These are phyloP conservation scores for Coprinopsis sp. DNA, from an alignment of 768 basidiomycete genomes.

Conservation along the genomic window DNA sequence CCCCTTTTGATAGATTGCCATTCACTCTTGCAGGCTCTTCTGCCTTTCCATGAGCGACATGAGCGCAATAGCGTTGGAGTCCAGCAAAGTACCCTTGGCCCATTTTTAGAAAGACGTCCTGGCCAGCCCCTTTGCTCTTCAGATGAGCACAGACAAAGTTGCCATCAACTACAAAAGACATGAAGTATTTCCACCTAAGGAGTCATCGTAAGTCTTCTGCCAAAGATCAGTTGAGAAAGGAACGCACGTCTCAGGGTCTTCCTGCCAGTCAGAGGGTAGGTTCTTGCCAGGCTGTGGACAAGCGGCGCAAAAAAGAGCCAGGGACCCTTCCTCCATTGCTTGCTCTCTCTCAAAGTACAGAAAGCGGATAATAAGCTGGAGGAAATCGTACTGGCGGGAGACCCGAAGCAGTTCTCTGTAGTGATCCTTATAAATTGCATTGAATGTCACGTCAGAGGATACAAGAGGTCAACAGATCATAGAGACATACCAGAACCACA, in stretches of 20 bases:
- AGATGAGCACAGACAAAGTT: conserved; percentile 14
- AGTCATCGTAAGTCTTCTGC: conserved; percentile 12
- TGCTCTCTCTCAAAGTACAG: conserved; percentile 4
- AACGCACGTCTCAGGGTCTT: neutral
- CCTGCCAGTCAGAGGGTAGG: conserved; percentile 13
- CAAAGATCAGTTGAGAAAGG: conserved; percentile 13
- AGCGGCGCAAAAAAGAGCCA: conserved; percentile 16
- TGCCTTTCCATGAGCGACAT: conserved; percentile 3
- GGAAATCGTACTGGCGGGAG: conserved; percentile 11
- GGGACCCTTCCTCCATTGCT: conserved; percentile 3
- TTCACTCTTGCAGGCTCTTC: too few relatives aligned
- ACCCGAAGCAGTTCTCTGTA: conserved; percentile 15
- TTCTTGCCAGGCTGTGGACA: conserved; percentile 17
- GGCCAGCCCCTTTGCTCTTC: neutral
- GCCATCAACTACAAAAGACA: conserved; percentile 7
- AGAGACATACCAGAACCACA: conserved; percentile 4
- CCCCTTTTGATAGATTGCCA: too few relatives aligned
- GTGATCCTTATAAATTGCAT: conserved; percentile 4
- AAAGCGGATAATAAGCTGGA: conserved; percentile 13
- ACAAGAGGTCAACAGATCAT: conserved; percentile 3
- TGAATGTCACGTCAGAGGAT: neutral
- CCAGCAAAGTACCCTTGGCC: conserved; percentile 14
- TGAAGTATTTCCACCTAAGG: neutral
- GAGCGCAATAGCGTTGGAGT: neutral
- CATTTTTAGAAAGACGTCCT: conserved; percentile 9